Base-by-base conservation (phyloP, 2,329 filamentous ascomycete genomes). In the Pseudocercospora fijiensis region DNA sequence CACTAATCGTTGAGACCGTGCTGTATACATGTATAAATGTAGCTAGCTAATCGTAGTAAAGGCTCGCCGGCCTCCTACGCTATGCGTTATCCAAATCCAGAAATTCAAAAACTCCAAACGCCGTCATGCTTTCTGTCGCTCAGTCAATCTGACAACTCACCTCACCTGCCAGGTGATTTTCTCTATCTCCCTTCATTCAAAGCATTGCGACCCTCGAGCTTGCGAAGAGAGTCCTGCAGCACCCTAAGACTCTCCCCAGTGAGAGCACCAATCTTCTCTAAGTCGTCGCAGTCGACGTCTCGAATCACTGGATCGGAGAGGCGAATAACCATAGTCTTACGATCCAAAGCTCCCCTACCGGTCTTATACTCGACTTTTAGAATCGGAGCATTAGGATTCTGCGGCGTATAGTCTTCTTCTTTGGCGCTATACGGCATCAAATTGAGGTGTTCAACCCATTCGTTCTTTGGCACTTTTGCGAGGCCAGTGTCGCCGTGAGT, bases 121-220 rank as follows among this genome's bases (percentile, higher is more conserved):
- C 45, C 45, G 8, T 8, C 45, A 49, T n/a, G n/a, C n/a, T n/a
- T n/a, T n/a, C n/a, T n/a, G n/a, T n/a, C n/a, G n/a, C n/a, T n/a
- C n/a, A n/a, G n/a, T n/a, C n/a, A n/a, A n/a, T n/a, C n/a, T n/a
- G n/a, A 37, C 7, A 13, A 8, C 13, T 13, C 30, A 7, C 7
- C 7, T 7, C 30, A 13, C 30, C 30, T 8, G 13, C 30, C 7
- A 7, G 13, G 7, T 13, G 61, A 60, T 64, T 58, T 66, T 60
- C 66, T 61, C 57, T 61, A 65, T 59, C 5, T n/a, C 18, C 18
- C 10, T 9, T 18, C 41, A 9, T 5, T 47, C 8, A 47, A 6
- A 5, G 41, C 7, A 18, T 47, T 18, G 16, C n/a, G 41, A 18
- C 41, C 41, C 41, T 47, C 9, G 41, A 47, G 41, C 10, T 9